phyloP scores from a whole-genome alignment of 2,329 filamentous ascomycete genomes.

The Diaporthe australafricana region DNA sequence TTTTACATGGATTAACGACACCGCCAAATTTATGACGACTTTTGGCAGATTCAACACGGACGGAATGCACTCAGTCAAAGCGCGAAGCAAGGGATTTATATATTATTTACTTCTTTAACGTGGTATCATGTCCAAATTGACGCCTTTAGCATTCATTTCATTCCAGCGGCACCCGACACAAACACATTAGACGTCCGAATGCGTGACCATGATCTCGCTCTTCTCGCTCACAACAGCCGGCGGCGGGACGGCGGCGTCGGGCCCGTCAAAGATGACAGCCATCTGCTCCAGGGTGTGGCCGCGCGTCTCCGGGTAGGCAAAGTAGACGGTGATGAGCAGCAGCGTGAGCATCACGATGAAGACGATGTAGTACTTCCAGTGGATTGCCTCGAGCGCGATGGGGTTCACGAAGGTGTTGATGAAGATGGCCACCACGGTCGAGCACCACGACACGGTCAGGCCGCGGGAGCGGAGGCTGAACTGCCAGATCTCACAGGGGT shows the following conservation, averaged over 20 bases:
- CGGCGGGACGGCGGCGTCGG: conserved; percentile 16
- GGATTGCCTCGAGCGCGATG: conserved; percentile 38
- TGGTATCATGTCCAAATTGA: no score
- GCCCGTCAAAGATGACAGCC: conserved; percentile 25
- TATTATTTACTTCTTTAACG: no score
- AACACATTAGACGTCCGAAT: no score
- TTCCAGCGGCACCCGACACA: no score
- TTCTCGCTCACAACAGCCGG: background rate
- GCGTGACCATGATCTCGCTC: conserved; percentile 1
- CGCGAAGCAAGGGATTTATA: no score
- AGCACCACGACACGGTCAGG: conserved; percentile 45
- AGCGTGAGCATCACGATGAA: conserved; percentile 38
- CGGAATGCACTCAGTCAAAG: no score
- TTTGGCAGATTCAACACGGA: no score
- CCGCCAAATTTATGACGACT: no score
- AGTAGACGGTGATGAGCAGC: conserved; percentile 35
- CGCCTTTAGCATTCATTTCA: no score
- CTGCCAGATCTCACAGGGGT: conserved; percentile 60
- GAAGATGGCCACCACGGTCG: conserved; percentile 32
- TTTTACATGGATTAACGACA: no score
- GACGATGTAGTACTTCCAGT: conserved; percentile 43
- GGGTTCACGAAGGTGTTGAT: conserved; percentile 40
- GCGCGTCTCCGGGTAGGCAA: conserved; percentile 38
- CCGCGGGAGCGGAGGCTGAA: conserved; percentile 62
- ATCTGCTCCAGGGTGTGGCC: conserved; percentile 32